These are phyloP conservation scores for Meira miltonrushii DNA, from an alignment of 1,284 basidiomycete genomes.

Conservation along the genomic window DNA sequence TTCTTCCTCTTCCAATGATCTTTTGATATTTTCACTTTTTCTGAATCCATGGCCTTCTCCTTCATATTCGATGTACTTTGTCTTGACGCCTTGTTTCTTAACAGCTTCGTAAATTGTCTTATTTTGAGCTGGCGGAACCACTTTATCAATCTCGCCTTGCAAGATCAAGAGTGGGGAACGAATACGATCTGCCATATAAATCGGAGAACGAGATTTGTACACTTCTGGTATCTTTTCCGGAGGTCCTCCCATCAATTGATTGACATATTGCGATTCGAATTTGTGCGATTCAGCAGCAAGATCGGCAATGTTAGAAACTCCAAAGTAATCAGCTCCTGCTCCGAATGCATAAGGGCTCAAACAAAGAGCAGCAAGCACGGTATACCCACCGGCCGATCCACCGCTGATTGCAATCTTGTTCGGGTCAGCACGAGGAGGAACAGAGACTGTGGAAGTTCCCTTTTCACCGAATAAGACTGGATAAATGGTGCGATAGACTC, in stretches of 20 bases:
- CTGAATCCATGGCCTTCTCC: slow-evolving; percentile 39
- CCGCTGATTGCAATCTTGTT: slow-evolving; percentile 15
- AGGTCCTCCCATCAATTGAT: slow-evolving; percentile 62
- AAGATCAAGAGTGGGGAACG: slow-evolving; percentile 58
- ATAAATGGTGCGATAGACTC: slow-evolving; percentile 21
- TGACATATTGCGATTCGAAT: slow-evolving; percentile 61
- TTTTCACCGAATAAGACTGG: slow-evolving; percentile 16
- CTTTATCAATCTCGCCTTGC: slow-evolving; percentile 60
- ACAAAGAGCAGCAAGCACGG: slow-evolving; percentile 53
- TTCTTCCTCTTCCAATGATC: slow-evolving; percentile 19
- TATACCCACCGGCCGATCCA: slow-evolving; percentile 14
- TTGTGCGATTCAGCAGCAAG: slow-evolving; percentile 63
- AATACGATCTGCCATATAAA: slow-evolving; percentile 59
- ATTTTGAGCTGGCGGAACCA: slow-evolving; percentile 62
- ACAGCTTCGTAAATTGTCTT: slow-evolving; percentile 49
- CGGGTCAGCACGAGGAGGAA: slow-evolving; percentile 6
- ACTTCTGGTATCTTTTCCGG: slow-evolving; percentile 56
- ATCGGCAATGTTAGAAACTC: slow-evolving; percentile 59
- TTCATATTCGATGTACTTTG: slow-evolving; percentile 30
- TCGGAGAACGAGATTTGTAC: slow-evolving; percentile 58
- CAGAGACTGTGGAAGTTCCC: not conserved
- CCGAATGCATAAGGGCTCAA: slow-evolving; percentile 41
- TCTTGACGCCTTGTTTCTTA: slow-evolving; percentile 15
- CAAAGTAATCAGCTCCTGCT: slow-evolving; percentile 59
- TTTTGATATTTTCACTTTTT: slow-evolving; percentile 11